Conservation (phyloP, 2,329 filamentous ascomycete species). For the Colletotrichum musicola region DNA sequence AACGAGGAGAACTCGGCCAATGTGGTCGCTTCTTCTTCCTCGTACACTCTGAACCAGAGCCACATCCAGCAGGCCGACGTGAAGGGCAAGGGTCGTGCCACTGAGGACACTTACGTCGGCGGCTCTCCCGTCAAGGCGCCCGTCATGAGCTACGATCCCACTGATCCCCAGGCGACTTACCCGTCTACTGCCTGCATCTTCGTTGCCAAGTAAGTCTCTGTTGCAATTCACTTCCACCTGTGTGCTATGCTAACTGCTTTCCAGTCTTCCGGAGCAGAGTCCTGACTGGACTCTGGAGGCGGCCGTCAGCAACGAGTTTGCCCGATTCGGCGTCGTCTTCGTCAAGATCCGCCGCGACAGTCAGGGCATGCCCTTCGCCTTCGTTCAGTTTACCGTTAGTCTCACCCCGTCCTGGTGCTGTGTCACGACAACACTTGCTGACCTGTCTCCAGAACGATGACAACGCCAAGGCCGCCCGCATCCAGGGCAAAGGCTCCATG, state of each 20-base stretch:
- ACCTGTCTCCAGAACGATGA: slow-evolving; percentile 56
- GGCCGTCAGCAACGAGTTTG: slow-evolving; percentile 66
- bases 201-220: slow-evolving; percentile 71
- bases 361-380: slow-evolving; percentile 72
- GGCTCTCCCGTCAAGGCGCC: slow-evolving; percentile 29
- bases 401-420: not conserved
- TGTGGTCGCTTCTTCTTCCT: not conserved
- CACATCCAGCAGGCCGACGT: slow-evolving; percentile 18
- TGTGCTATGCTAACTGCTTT: slow-evolving; percentile 31
- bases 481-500: slow-evolving; percentile 58
- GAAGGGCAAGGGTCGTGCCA: slow-evolving; percentile 7
- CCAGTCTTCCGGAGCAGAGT: slow-evolving; percentile 64
- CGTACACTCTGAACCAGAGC: slow-evolving; percentile 22
- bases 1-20: not conserved
- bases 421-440: slow-evolving; percentile 37
- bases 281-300: slow-evolving; percentile 64
- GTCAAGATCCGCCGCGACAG: slow-evolving; percentile 74
- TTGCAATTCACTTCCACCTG: not conserved
- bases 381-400: slow-evolving; percentile 72
- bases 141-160: slow-evolving; percentile 3
- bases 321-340: slow-evolving; percentile 67
- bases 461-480: slow-evolving; percentile 63
- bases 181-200: slow-evolving; percentile 71
- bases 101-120: slow-evolving; percentile 9
- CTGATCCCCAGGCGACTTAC: slow-evolving; percentile 66